A percentile compares a stretch with the other conserved stretches of the same genome.
phyloP scores from a whole-genome alignment of 2,329 filamentous ascomycete genomes.

The Fragosphaeria purpurea region DNA sequence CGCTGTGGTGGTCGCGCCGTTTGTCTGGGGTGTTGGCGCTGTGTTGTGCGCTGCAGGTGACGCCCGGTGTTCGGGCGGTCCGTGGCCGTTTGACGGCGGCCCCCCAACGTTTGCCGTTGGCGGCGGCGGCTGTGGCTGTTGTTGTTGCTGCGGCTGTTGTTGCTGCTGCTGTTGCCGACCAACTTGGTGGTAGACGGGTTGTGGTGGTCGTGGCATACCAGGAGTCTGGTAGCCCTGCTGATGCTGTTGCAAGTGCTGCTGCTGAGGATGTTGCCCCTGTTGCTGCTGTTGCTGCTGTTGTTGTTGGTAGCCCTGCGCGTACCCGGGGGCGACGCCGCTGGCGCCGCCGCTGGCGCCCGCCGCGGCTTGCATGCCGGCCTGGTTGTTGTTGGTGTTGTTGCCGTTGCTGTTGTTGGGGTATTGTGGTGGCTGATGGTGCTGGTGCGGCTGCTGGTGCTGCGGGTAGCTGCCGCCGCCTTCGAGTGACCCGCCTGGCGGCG shows the following conservation, averaged over 20 bases:
- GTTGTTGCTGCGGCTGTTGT: conserved; percentile 1
- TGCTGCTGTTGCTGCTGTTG: background rate
- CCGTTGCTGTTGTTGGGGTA: background rate
- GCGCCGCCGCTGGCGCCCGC: too few relatives aligned
- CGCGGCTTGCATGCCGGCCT: too few relatives aligned
- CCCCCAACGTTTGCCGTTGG: background rate
- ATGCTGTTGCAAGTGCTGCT: conserved; percentile 10
- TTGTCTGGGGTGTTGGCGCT: background rate
- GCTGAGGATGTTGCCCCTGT: conserved; percentile 1
- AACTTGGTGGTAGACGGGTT: too few relatives aligned
- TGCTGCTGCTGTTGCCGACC: background rate
- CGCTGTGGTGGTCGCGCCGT: background rate
- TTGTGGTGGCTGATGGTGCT: too few relatives aligned
- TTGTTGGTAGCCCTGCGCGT: background rate
- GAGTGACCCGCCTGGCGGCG: background rate
- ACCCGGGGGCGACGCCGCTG: too few relatives aligned
- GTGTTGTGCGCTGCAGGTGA: background rate
- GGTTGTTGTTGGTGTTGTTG: background rate
- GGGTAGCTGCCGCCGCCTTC: background rate
- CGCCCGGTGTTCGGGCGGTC: background rate
- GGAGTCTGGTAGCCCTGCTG: background rate
- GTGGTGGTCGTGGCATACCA: too few relatives aligned
- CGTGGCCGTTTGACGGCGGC: background rate
- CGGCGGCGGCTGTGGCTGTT: background rate
- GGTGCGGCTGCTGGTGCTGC: background rate